These are phyloP conservation scores for Cladochytrium replicatum DNA, from an alignment of 192 early-diverging fungal species.

Conservation along the genomic window DNA sequence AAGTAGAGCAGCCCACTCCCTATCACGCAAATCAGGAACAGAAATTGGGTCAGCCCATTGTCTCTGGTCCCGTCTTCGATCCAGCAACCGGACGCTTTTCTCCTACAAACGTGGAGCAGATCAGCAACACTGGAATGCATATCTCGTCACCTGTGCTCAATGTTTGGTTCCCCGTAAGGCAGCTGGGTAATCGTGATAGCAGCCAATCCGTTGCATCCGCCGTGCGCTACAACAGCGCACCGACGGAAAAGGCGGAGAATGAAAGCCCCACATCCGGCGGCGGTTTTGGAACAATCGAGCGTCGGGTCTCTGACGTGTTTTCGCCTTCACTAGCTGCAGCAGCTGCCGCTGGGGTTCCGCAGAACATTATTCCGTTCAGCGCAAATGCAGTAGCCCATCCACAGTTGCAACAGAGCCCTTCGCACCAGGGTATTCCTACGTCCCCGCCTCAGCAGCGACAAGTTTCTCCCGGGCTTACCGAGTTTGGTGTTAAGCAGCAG, in stretches of 20 bases:
- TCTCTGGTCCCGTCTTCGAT: background rate
- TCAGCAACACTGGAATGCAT: background rate
- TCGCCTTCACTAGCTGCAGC: no score
- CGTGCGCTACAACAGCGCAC: background rate
- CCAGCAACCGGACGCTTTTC: background rate
- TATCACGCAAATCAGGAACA: conserved; percentile 5
- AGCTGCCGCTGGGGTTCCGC: no score
- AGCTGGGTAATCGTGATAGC: background rate
- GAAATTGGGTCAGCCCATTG: background rate
- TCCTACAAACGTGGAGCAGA: background rate
- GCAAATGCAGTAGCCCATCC: no score
- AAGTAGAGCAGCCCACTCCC: no score
- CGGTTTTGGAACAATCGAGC: no score
- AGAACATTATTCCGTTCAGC: no score
- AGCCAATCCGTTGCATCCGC: background rate
- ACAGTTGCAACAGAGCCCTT: no score
- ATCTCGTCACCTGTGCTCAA: background rate
- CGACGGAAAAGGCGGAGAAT: background rate
- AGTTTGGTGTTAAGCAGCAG: background rate
- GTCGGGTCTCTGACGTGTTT: background rate
- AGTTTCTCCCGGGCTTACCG: background rate
- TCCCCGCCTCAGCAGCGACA: no score
- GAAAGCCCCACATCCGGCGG: background rate
- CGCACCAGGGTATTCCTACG: no score
- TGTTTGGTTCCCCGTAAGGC: no score